These are phyloP conservation scores for Fennellomyces sp. DNA, from an alignment of 371 early-diverging fungal species.

Conservation along the genomic window DNA sequence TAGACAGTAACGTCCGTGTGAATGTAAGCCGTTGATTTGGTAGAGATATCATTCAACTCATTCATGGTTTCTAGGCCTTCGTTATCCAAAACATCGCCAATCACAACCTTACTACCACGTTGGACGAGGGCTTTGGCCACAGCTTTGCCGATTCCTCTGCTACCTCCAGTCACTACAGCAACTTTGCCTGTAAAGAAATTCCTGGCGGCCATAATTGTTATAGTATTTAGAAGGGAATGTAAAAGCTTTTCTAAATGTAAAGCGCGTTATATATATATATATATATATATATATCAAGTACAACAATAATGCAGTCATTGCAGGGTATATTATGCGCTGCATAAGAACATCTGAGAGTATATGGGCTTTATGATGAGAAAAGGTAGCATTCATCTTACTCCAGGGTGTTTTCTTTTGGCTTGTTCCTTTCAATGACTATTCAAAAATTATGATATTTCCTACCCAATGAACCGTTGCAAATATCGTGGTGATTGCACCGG, in stretches of 20 bases:
- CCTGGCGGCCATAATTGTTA: neutral
- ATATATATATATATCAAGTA: too few relatives aligned
- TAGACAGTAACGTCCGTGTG: slow-evolving; percentile 62
- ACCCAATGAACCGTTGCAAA: too few relatives aligned
- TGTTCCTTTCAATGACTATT: too few relatives aligned
- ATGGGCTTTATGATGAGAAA: too few relatives aligned
- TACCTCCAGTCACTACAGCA: slow-evolving; percentile 67
- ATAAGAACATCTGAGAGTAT: too few relatives aligned
- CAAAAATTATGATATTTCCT: too few relatives aligned
- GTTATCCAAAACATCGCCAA: slow-evolving; percentile 64
- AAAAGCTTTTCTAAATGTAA: neutral
- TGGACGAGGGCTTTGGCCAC: slow-evolving; percentile 49
- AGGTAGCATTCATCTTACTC: too few relatives aligned
- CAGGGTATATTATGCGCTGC: too few relatives aligned
- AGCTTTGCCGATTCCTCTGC: slow-evolving; percentile 64
- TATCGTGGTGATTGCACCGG: too few relatives aligned
- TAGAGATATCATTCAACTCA: slow-evolving; percentile 40
- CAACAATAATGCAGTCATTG: neutral
- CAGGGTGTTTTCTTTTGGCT: too few relatives aligned
- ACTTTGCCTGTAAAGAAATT: slow-evolving; percentile 38
- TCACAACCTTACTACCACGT: slow-evolving; percentile 57
- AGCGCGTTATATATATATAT: too few relatives aligned
- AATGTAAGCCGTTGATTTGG: slow-evolving; percentile 47
- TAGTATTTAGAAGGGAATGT: neutral
- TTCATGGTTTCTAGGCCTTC: slow-evolving; percentile 38